phyloP scores from a whole-genome alignment of 2,329 filamentous ascomycete species.

The Aspergillus cejpii region DNA sequence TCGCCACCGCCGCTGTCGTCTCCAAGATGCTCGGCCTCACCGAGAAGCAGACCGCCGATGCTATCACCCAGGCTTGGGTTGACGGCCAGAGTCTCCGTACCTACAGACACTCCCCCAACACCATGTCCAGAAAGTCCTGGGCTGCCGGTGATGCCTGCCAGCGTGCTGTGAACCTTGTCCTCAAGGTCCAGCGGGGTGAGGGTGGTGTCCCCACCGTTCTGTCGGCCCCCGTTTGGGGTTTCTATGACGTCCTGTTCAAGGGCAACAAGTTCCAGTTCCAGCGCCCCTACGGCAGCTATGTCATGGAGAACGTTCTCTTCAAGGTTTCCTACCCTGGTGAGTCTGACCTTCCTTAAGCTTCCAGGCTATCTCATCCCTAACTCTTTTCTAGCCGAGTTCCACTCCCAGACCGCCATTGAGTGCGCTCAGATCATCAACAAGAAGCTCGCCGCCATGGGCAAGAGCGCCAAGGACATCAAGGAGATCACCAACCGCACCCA shows the following conservation, averaged over 20 bases:
- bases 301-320: conserved; percentile 99
- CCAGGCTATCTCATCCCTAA: conserved; percentile 4
- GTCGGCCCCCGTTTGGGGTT: conserved; percentile 89
- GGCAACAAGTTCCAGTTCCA: conserved; percentile 95
- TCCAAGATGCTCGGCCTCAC: conserved; percentile 88
- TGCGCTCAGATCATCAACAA: conserved; percentile 82
- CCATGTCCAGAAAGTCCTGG: conserved; percentile 99
- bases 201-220: conserved; percentile 85
- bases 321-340: conserved; percentile 96
- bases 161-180: conserved; percentile 80
- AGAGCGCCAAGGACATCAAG: conserved; percentile 91
- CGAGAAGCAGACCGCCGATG: conserved; percentile 88
- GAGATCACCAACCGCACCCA: conserved; percentile 89
- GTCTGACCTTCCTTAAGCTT: conserved; percentile 24
- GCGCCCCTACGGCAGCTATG: conserved; percentile 92
- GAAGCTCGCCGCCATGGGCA: conserved; percentile 75
- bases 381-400: conserved; percentile 67
- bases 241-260: conserved; percentile 97
- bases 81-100: conserved; percentile 94
- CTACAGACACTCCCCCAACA: conserved; percentile 96
- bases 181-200: conserved; percentile 90
- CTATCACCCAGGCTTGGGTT: conserved; percentile 94
- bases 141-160: conserved; percentile 97
- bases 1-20: conserved; percentile 88
- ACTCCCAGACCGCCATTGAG: conserved; percentile 97